Evolutionary conservation across 768 basidiomycete species (phyloP), one percentile per base, ranked within the genome.

Genomic region (Mycena polygramma): DNA sequence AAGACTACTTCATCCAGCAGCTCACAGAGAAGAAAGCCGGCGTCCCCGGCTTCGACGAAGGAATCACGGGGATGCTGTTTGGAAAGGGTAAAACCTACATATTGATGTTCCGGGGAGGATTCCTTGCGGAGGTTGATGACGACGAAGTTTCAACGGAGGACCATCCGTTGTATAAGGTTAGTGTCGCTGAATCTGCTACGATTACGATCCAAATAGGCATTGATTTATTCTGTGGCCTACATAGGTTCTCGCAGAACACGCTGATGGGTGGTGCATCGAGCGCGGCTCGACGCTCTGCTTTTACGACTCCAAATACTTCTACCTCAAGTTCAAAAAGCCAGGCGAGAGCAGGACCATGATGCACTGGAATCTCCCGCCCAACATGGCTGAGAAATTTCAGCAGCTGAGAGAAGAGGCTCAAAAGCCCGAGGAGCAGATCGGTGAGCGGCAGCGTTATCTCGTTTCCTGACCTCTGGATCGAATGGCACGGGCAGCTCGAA

Each of bases 241-340:
- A 30, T 30, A 66, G 65, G 57, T 66, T 4, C 59, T 71, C 1
- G 9, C 13, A 15, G 35, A 72, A 22, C 62, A 43, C 43, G 26
- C 9, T 2, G 45, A 58, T 1, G 66, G 66, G 11, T 72, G 66
- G 66, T 63, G 66, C 53, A 63, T 72, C 57, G 66, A 68, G 20
- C 61, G 60, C 30, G 71, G 66, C 2, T 72, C 71, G 19, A 68
- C 66, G 9, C 30, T 72, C 52, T 72, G 66, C 41, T 72, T 57
- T 24, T 72, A 63, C 63, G 71, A 72, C 35, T 57, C 53, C 26
- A 24, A 19, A 20, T 68, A 51, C 37, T 72, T 57, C 41, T 72
- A 45, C 57, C 57, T 72, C 22, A 63, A 68, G 37, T 72, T 72
- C 57, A 68, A 63, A 20, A 39, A 43, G 35, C 61, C 61, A 0